Percentiles rank a stretch among this genome's conserved stretches.
These are phyloP conservation scores for Colletotrichum euphorbiae DNA, from an alignment of 2,329 filamentous ascomycete species.

Conservation along the genomic window DNA sequence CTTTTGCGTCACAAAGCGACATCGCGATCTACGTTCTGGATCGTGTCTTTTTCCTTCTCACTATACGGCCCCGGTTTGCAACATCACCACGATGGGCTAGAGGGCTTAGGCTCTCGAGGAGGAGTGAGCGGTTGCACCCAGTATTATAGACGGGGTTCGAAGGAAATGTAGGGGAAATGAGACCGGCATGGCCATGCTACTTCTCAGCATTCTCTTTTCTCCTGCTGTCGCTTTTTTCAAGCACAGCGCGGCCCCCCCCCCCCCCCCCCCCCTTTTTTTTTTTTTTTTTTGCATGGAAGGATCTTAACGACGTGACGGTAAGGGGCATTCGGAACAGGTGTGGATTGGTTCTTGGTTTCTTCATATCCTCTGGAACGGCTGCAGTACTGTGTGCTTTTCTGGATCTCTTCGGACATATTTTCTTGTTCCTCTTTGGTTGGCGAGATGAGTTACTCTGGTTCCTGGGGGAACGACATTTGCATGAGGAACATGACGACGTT, in stretches of 20 bases:
- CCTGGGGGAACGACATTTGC: too few species aligned
- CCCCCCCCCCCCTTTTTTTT: too few species aligned
- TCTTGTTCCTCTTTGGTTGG: neutral
- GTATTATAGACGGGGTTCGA: neutral
- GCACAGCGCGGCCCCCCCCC: conserved; percentile 35
- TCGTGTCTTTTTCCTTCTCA: too few species aligned
- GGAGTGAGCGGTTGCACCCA: too few species aligned
- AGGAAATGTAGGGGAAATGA: neutral
- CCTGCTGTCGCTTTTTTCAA: conserved; percentile 2
- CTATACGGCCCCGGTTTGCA: too few species aligned
- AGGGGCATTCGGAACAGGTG: conserved; percentile 26
- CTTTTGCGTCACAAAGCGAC: too few species aligned
- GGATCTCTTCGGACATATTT: neutral
- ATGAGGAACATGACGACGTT: too few species aligned
- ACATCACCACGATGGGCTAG: too few species aligned
- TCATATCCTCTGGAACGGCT: neutral
- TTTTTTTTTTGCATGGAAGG: conserved; percentile 22
- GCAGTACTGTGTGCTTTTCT: neutral
- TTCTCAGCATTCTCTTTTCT: neutral
- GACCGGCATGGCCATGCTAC: neutral
- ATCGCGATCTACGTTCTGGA: too few species aligned
- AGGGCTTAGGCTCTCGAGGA: too few species aligned
- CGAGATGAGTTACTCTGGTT: neutral
- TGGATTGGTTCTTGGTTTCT: conserved; percentile 5
- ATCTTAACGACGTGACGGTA: conserved; percentile 32